Base-by-base conservation (phyloP, 768 basidiomycete species). In the Boletus reticuloceps region DNA sequence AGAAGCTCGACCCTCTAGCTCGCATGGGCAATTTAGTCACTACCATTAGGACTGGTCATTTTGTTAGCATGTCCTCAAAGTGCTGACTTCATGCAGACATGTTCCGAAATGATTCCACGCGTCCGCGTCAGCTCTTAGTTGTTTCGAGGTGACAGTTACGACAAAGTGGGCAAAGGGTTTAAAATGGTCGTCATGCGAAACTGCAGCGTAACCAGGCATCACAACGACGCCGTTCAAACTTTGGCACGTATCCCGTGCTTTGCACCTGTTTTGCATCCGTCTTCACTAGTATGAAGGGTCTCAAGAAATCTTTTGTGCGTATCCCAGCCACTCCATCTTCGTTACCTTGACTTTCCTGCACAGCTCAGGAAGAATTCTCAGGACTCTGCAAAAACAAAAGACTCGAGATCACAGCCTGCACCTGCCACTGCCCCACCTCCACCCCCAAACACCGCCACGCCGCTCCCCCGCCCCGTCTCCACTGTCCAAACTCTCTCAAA, bases 241-340 rank as follows among this genome's bases (percentile, higher is more conserved):
- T 44, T 20, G 20, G 20, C 37, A 19, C 31, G 59, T 48, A 22
- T 36, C 20, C 20, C 5, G 22, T 25, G 22, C 22, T 25, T 25
- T 25, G 22, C 22, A 25, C 46, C 25, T 27, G 27, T 25, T 50
- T 60, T 63, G 58, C 56, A 5, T 36, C 32, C n/a, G 50, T 20
- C 1, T 36, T 14, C 54, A 59, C 40, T 47, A 20, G 20, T 20
- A 92, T 93, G 91, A 93, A 92, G 77, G 85, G 84, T 61, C 78
- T 93, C 70, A 90, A 88, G 80, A 92, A 90, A 76, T 88, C 86
- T 59, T 74, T 91, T 64, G 90, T 90, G 67, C 64, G 79, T 72
- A 57, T 63, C 55, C 58, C 25, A 32, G 34, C 34, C 34, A 44
- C 51, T 29, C 29, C 29, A 29, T 57, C 47, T 61, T 60, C 64